Base-by-base conservation (phyloP, 306 rosid species). In the Rosa chinensis region DNA sequence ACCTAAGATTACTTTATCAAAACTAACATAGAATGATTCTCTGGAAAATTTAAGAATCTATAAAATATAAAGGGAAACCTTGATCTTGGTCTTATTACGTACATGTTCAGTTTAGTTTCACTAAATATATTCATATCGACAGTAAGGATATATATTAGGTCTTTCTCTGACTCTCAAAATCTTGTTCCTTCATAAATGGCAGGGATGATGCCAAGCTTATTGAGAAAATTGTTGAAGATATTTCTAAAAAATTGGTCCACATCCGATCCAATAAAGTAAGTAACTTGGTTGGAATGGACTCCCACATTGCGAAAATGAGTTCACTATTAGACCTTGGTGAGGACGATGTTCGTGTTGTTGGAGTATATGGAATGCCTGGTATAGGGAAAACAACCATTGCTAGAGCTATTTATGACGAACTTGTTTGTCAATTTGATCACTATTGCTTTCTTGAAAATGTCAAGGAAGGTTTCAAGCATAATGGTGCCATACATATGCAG, bases 371-470 rank as follows among this genome's bases (percentile, higher is more conserved):
- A 2, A 52, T 77, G 63, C 50, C 42, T 13, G 75, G 80, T n/a
- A 21, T 77, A 10, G 80, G 80, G 0, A 66, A 77, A 35, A 66
- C 74, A 23, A 78, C 76, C 16, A 56, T 78, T 43, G 76, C 76
- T 0, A 9, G 23, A 6, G 59, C 28, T 8, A 13, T 56, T 42
- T 69, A 21, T 12, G 7, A 44, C 3, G 9, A 14, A 17, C 1
- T 56, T n/a, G 23, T 3, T 10, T 37, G 1, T 5, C 48, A 28
- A 18, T 78, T 70, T 28, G 71, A 78, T 16, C 37, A 11, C 23
- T 21, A 14, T 23, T 70, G 47, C 82, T 71, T 56, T 28, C 76
- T 78, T 18, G 61, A 16, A 8, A 70, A 70, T 56, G 82, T 70
- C 10, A 58, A 75, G 50, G 61, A 78, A 28, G 23, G 23, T 4